Base-by-base conservation (phyloP, 306 rosid genomes). In the Senna tora region DNA sequence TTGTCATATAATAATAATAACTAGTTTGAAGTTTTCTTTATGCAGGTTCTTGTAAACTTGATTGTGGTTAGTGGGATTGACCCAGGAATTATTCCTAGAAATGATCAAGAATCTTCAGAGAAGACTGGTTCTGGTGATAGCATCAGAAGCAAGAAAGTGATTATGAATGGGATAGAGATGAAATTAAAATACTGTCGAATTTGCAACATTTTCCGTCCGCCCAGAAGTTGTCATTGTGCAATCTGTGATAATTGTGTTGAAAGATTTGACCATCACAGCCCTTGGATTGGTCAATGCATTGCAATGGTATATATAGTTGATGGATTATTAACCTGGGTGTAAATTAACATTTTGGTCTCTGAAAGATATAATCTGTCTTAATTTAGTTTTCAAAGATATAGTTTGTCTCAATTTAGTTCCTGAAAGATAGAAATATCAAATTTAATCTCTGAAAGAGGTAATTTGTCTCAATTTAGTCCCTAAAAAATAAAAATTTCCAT, bases 221-320 rank as follows among this genome's bases (percentile, higher is more conserved):
- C 85, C 5, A 70, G 81, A 65, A 66, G 75, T 66, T 74, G 67
- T 62, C 88, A 84, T 61, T 77, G 85, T 36, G 73, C 83, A 19
- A 68, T 80, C n/a, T 61, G 81, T 51, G 71, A 84, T 60, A 71
- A 80, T 50, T 77, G 83, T 43, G 81, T 80, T 7, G 82, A 77
- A 64, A 80, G 64, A 74, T 84, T 74, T 14, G 85, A 84, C 46
- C 83, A 74, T 5, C 88, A 80, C 38, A 74, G 80, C 52, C 82
- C 82, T 51, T 83, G 80, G 80, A 59, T 80, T 54, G 84, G 87
- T 59, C 85, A 77, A 56, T 80, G 84, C 49, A 52, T 80, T 36
- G 82, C 55, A 28, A 16, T 69, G 80, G 87, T 77, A 77, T 21
- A 68, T 77, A 77, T 21, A 68, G 36, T n/a, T 50, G 15, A 49